These are phyloP conservation scores for Hortiboletus campestris DNA, from an alignment of 768 basidiomycete genomes.

Conservation along the genomic window DNA sequence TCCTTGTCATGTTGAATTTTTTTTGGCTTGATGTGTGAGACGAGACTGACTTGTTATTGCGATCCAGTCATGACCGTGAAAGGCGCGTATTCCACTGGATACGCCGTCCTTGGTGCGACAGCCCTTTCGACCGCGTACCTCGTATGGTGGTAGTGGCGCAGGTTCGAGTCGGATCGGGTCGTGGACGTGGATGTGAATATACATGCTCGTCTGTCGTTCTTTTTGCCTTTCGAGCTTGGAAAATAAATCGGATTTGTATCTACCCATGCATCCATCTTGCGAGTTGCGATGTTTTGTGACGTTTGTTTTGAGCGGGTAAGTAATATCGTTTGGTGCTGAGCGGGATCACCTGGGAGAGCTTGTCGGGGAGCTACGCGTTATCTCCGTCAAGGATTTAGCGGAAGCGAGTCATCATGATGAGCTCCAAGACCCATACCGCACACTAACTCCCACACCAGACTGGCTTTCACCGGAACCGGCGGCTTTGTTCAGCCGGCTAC, in stretches of 20 bases:
- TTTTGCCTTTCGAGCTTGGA: not conserved
- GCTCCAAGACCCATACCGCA: no score
- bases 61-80: conserved; percentile 73
- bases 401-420: no score
- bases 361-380: no score
- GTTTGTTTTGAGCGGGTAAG: not conserved
- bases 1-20: not conserved
- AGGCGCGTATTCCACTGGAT: conserved; percentile 77
- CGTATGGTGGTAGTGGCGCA: conserved; percentile 22
- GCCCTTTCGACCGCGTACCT: conserved; percentile 73
- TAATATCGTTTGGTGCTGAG: no score
- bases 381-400: no score
- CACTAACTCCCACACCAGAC: no score
- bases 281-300: not conserved
- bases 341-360: no score
- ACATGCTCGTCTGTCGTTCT: not conserved
- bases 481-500: no score
- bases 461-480: no score
- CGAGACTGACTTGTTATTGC: not conserved
- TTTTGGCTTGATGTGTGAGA: not conserved
- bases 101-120: conserved; percentile 79
- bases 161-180: conserved; percentile 41
- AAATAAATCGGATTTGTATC: not conserved
- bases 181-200: not conserved
- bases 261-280: not conserved